These are phyloP conservation scores for Citeromyces hawaiiensis DNA, from an alignment of 1,139 yeast species.

Conservation along the genomic window DNA sequence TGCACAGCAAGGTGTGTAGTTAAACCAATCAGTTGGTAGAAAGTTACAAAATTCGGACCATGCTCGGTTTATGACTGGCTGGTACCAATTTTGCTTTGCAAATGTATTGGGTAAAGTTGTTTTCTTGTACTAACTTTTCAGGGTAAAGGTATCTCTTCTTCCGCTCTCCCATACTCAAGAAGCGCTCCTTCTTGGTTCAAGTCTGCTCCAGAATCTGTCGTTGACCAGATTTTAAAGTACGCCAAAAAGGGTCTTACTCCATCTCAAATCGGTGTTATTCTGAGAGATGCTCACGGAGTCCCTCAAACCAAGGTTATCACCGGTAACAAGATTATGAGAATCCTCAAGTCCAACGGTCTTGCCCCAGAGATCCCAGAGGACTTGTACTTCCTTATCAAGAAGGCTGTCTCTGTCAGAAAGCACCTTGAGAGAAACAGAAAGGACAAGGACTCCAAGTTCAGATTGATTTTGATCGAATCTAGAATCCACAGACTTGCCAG, in stretches of 20 bases:
- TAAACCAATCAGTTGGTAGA: conserved; percentile 5
- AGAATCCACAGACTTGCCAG: conserved; percentile 99
- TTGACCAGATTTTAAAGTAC: conserved; percentile 97
- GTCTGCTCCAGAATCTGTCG: conserved; percentile 87
- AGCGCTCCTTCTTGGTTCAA: conserved; percentile 99
- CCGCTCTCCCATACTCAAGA: conserved; percentile 99
- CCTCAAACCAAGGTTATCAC: conserved; percentile 95
- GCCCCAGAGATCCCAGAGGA: conserved; percentile 99
- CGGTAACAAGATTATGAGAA: conserved; percentile 99
- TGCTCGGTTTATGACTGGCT: conserved; percentile 11
- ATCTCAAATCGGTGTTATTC: conserved; percentile 97
- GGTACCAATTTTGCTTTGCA: conserved; percentile 17
- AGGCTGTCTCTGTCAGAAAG: conserved; percentile 99
- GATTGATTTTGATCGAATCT: conserved; percentile 98
- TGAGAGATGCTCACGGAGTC: conserved; percentile 99
- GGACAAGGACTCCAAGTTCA: conserved; percentile 99
- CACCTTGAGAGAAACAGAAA: conserved; percentile 99
- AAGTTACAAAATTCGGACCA: conserved; percentile 15
- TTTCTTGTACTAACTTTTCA: conserved; percentile 23
- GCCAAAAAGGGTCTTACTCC: conserved; percentile 99
- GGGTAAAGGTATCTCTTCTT: conserved; percentile 99
- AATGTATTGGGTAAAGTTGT: conserved; percentile 15
- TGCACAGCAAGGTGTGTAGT: conserved; percentile 36
- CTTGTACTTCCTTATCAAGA: conserved; percentile 96
- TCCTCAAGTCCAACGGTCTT: conserved; percentile 97